Base-by-base conservation (phyloP, 2,329 filamentous ascomycete species). In the Diaporthe sp. region DNA sequence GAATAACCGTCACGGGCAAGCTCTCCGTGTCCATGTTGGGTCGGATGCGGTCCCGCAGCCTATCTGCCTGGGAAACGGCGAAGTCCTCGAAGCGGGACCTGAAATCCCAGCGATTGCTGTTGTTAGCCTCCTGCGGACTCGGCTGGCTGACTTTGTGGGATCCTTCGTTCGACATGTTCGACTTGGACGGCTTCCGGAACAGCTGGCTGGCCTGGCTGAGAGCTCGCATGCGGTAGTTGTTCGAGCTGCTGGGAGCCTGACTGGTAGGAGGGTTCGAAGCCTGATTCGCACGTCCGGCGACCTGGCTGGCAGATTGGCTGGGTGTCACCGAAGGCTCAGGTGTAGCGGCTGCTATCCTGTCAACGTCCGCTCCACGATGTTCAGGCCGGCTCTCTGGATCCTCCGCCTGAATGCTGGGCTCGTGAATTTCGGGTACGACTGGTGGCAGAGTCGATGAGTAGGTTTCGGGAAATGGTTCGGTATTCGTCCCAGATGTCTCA, bases 1-100 rank as follows among this genome's bases (percentile, higher is more conserved):
- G 91, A 19, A 93, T 92, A 10, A 92, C 87, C 25, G 86, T 90
- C 1, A 91, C 87, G 1, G 91, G 90, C 25, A 93, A 83, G 76
- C 87, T 88, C 28, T 89, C 88, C 2, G 88, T 90, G 78, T 90
- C 87, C 0, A 88, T 86, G 0, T 87, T 88, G 13, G 90, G 87
- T 15, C 88, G 85, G 62, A 91, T 86, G 75, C 85, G 87, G 73
- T 92, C 91, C 13, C 90, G 85, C 8, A 92, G 81, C 80, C 86
- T 89, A 77, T 93, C 91, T 0, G 90, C 91, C 77, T 92, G 90
- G 10, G 86, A 87, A 1, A 86, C 90, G 0, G 91, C 90, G 78
- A 92, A 92, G 65, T 92, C 88, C 76, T 93, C 91, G 1, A 93
- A 80, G 19, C 90, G 87, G 13, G 85, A 85, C 46, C 87, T 87